phyloP scores from a whole-genome alignment of 1,284 basidiomycete genomes.

The Tilletia caries region DNA sequence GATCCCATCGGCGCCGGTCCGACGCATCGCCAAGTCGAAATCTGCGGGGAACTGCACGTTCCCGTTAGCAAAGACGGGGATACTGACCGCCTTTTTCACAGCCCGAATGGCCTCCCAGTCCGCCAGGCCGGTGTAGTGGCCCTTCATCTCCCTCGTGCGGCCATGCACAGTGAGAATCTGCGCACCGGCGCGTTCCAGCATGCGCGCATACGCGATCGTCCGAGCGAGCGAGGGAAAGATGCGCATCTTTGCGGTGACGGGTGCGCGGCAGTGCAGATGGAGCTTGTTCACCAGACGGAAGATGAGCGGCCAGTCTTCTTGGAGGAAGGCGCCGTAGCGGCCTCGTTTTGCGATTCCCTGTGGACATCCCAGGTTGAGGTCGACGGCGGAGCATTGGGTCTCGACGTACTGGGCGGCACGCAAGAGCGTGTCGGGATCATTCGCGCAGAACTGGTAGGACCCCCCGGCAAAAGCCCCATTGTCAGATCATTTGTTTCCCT shows the following conservation, averaged over 20 bases:
- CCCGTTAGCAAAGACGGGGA: slow-evolving; percentile 97
- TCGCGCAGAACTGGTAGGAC: slow-evolving; percentile 87
- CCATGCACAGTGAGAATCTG: slow-evolving; percentile 94
- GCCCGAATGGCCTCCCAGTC: slow-evolving; percentile 77
- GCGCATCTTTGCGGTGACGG: slow-evolving; percentile 93
- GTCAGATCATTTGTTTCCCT: too few species aligned
- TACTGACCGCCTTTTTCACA: slow-evolving; percentile 78
- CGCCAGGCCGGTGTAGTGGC: slow-evolving; percentile 71
- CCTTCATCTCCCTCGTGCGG: slow-evolving; percentile 83
- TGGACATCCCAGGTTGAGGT: slow-evolving; percentile 86
- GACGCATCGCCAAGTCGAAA: slow-evolving; percentile 69
- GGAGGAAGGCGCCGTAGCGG: slow-evolving; percentile 82
- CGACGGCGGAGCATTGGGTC: slow-evolving; percentile 69
- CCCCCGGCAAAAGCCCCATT: too few species aligned
- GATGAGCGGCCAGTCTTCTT: slow-evolving; percentile 84
- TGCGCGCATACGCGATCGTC: slow-evolving; percentile 86
- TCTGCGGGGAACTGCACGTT: slow-evolving; percentile 84
- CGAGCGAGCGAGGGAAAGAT: slow-evolving; percentile 80
- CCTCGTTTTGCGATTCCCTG: slow-evolving; percentile 89
- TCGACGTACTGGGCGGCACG: slow-evolving; percentile 40
- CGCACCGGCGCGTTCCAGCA: slow-evolving; percentile 90
- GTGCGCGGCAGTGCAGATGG: slow-evolving; percentile 76
- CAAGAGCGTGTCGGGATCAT: slow-evolving; percentile 71
- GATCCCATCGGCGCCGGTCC: slow-evolving; percentile 82
- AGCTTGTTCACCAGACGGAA: slow-evolving; percentile 44